Conservation (phyloP, 2,329 filamentous ascomycete species). For the Intubia oerlemansii region DNA sequence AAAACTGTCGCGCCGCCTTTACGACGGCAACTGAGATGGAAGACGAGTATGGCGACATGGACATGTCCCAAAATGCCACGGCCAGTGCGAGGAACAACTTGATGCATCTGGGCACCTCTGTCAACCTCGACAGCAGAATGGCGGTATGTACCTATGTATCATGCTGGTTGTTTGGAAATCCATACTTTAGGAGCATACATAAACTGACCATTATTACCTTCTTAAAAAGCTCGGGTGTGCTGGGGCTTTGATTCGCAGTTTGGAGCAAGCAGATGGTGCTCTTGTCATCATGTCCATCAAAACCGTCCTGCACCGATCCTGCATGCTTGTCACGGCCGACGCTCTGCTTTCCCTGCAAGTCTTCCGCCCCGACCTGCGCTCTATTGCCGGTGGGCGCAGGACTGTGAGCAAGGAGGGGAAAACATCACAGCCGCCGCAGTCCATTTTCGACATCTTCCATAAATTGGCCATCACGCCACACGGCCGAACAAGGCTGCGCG, state of each 20-base stretch:
- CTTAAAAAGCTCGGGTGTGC: constrained; percentile 48
- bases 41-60: constrained; percentile 15
- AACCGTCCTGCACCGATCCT: constrained; percentile 47
- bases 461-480: constrained; percentile 57
- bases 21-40: constrained; percentile 10
- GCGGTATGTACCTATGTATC: constrained; percentile 26
- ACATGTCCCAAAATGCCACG: constrained; percentile 17
- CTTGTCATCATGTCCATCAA: constrained; percentile 41
- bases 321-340: constrained; percentile 65
- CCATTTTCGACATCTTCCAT: constrained; percentile 70
- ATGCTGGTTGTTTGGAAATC: not conserved
- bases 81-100: constrained; percentile 39
- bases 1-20: constrained; percentile 38
- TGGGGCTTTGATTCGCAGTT: constrained; percentile 63
- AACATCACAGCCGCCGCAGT: too few species aligned
- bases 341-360: constrained; percentile 71
- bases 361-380: constrained; percentile 59
- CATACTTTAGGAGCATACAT: not conserved
- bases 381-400: constrained; percentile 48
- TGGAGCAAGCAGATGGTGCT: too few species aligned
- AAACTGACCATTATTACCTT: too few species aligned
- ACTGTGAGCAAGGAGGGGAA: constrained; percentile 30
- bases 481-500: constrained; percentile 52
- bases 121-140: constrained; percentile 53
- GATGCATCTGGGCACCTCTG: constrained; percentile 44